A percentile compares a stretch with the other conserved stretches of the same genome.
phyloP scores from a whole-genome alignment of 2,329 filamentous ascomycete species.

The Ampelomyces quisqualis region DNA sequence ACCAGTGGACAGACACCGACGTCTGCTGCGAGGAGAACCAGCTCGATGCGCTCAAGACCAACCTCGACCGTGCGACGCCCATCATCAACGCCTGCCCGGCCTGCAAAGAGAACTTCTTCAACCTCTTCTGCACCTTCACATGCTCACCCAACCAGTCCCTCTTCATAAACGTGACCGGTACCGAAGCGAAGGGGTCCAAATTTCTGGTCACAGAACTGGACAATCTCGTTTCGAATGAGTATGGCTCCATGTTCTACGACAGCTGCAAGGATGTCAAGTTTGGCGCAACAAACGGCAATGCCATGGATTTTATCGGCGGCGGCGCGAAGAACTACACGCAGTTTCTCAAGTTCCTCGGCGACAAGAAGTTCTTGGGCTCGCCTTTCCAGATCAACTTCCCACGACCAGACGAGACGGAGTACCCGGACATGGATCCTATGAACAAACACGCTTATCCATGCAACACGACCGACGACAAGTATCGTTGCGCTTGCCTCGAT shows the following conservation, averaged over 20 bases:
- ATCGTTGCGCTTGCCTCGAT: constrained; percentile 90
- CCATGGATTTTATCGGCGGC: constrained; percentile 94
- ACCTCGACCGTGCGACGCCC: constrained; percentile 81
- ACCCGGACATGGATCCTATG: constrained; percentile 70
- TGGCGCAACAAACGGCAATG: constrained; percentile 86
- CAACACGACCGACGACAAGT: constrained; percentile 83
- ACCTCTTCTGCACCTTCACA: constrained; percentile 96
- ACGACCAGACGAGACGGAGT: constrained; percentile 56
- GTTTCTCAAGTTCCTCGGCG: constrained; percentile 87
- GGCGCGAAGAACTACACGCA: constrained; percentile 86
- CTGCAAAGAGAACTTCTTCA: constrained; percentile 98
- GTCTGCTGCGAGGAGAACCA: constrained; percentile 85
- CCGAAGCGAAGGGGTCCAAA: constrained; percentile 61
- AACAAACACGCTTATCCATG: constrained; percentile 78
- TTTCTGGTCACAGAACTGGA: constrained; percentile 83
- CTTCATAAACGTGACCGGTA: constrained; percentile 88
- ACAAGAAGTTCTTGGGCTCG: constrained; percentile 87
- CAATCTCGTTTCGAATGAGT: constrained; percentile 80
- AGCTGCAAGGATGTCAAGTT: constrained; percentile 99
- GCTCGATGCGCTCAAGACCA: constrained; percentile 76
- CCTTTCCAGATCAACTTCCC: constrained; percentile 98
- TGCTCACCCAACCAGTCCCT: constrained; percentile 96
- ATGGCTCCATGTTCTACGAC: constrained; percentile 85
- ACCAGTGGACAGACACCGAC: constrained; percentile 78
- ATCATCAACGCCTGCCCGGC: constrained; percentile 93